phyloP scores from a whole-genome alignment of 2,329 filamentous ascomycete genomes.

The Fusarium xylarioides region DNA sequence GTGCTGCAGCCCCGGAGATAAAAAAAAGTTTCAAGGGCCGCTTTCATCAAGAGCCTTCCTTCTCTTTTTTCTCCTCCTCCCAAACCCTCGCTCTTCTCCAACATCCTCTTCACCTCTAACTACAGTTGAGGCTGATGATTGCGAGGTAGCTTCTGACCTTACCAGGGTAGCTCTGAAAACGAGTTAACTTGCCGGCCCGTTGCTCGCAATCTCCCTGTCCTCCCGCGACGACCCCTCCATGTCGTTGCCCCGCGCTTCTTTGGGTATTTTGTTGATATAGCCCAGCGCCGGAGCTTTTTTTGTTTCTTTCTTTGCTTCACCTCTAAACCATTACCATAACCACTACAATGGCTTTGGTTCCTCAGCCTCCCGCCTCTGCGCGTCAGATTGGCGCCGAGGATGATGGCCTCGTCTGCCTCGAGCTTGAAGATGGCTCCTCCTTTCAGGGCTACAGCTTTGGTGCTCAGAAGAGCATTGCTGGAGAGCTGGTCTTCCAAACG shows the following conservation, averaged over 20 bases:
- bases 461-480: constrained; percentile 90
- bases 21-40: constrained; percentile 43
- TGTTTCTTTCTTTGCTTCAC: constrained; percentile 14
- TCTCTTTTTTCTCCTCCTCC: constrained; percentile 32
- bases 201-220: constrained; percentile 45
- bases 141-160: constrained; percentile 52
- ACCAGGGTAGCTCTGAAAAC: constrained; percentile 50
- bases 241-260: constrained; percentile 44
- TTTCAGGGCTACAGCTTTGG: constrained; percentile 98
- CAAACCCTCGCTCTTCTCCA: constrained; percentile 37
- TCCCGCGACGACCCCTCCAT: constrained; percentile 30
- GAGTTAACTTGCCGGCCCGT: constrained; percentile 50
- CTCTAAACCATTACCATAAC: constrained; percentile 11
- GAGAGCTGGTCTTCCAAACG: constrained; percentile 98
- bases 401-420: constrained; percentile 80
- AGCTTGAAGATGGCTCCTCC: constrained; percentile 89
- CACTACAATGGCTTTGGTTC: constrained; percentile 46
- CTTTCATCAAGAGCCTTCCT: constrained; percentile 29
- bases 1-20: constrained; percentile 22
- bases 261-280: constrained; percentile 25
- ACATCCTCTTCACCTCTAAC: constrained; percentile 28
- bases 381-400: constrained; percentile 62
- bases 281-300: constrained; percentile 24
- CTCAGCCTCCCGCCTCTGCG: constrained; percentile 67
- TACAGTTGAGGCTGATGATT: constrained; percentile 49